Base-by-base conservation (phyloP, 2,329 filamentous ascomycete genomes). In the Fusarium gaditjirri region DNA sequence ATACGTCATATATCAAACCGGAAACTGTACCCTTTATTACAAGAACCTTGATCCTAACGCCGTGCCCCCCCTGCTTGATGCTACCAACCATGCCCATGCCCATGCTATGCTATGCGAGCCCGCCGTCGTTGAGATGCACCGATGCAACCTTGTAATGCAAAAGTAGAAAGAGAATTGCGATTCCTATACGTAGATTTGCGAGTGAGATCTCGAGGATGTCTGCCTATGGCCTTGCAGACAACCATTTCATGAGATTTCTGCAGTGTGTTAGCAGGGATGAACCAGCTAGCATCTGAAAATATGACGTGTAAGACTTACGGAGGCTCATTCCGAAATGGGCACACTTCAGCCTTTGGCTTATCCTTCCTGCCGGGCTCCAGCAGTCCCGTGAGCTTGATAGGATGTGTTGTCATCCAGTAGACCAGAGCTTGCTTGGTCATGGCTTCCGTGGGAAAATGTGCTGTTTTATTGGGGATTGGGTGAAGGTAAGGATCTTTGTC, bases 281-380 rank as follows among this genome's bases (percentile, higher is more conserved):
- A 57, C 56, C 33, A 61, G 42, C 50, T 70, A 47, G 46, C 60
- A 62, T 53, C 46, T 55, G 44, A 39, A 42, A 50, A 73, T 62
- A 41, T 56, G 61, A 71, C 66, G 43, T 72, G 67, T 62, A 70
- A 70, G 57, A 74, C 74, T 75, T 73, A 77, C 71, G 70, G 58
- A 66, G 77, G 77, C 68, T 75, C 66, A 54, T 61, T 72, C 55
- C 77, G 74, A 61, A 76, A 73, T 39, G 73, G 75, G 58, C 75
- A 77, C 39, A 73, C 62, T 43, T 78, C 72, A 23, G 62, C 61
- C 42, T 71, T 67, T 47, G 76, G 72, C 31, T 59, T 73, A 57
- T 78, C 73, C 23, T 75, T 72, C 33, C 59, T 71, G 54, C 71
- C 78, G 27, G 70, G 67, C 50, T 75, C 65, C 29, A 79, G 70